A percentile compares a stretch with the other conserved stretches of the same genome.
phyloP scores from a whole-genome alignment of 805 yeast species.

The Monosporozyma aquatica region DNA sequence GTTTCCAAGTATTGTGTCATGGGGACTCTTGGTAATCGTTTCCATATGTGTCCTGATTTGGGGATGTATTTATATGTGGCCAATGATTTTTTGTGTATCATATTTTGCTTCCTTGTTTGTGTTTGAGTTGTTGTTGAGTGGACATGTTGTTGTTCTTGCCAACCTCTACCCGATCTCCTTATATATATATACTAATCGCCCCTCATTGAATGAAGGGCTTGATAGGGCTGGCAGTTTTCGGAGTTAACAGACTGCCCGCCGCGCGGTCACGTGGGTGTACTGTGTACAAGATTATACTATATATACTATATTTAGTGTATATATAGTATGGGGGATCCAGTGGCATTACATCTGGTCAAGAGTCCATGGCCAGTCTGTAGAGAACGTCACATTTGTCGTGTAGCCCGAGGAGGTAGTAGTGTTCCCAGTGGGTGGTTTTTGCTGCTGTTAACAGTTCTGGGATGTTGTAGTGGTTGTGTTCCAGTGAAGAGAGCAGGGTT shows the following conservation, averaged over 20 bases:
- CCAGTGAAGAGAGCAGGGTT: neutral
- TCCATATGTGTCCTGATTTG: neutral
- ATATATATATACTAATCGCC: neutral
- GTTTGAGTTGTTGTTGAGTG: neutral
- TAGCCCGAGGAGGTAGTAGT: no score
- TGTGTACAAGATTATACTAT: no score
- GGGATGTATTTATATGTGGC: neutral
- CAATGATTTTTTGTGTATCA: neutral
- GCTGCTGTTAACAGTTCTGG: neutral
- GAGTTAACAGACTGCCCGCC: no score
- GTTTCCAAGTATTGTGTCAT: conserved; percentile 26
- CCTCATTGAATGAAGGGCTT: no score
- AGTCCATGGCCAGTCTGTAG: no score
- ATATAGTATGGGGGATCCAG: no score
- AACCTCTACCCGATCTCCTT: neutral
- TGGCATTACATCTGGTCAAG: no score
- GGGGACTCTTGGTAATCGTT: conserved; percentile 25
- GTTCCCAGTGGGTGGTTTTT: neutral
- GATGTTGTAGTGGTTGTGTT: neutral
- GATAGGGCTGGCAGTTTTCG: neutral
- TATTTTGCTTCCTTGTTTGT: neutral
- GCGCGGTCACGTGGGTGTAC: neutral
- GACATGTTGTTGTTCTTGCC: neutral
- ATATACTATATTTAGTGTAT: no score
- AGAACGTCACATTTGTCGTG: neutral